Base-by-base conservation (phyloP, 345 rosid genomes). In the Nasturtium officinale region DNA sequence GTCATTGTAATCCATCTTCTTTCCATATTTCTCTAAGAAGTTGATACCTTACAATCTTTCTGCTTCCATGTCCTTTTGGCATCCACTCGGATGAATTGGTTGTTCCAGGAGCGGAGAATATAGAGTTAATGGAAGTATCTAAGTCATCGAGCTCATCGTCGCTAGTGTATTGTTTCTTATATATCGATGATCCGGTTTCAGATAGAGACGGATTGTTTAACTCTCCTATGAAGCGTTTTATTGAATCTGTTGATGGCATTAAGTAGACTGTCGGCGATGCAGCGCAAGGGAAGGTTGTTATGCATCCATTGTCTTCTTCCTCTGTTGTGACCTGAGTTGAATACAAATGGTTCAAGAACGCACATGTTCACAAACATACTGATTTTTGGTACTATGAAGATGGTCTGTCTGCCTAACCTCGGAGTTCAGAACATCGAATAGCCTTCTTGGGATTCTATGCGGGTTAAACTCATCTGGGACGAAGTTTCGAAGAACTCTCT, bases 391-490 rank as follows among this genome's bases (percentile, higher is more conserved):
- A 30, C 8, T 33, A 37, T n/a, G 46, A 21, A 37, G 12, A 52
- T 6, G 40, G 33, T 46, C 71, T 73, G 50, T 26, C 87, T 73
- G 50, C 18, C 87, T 69, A 59, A 91, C 98, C 97, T 91, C 92
- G 12, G 83, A 80, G 38, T 87, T 85, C 37, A 94, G 55, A 74
- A 85, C 79, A 55, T 88, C 86, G 43, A 91, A 72, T 73, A 94
- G 78, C 21, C 88, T 59, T 48, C 83, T 79, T 1, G 97, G 90
- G 67, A 89, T 85, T 68, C 91, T 87, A 42, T 83, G 81, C 1
- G 98, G 98, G 75, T 86, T 85, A 78, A 88, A 94, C 65, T 91
- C 96, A 10, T 94, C 98, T 0, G 98, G 95, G 65, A 91, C 91
- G 74, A 94, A 94, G 79, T 81, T 83, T 65, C 81, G 48, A 35